A percentile compares a stretch with the other conserved stretches of the same genome.
Conservation (phyloP, 805 yeast genomes). For the Candida yuanshanica region DNA sequence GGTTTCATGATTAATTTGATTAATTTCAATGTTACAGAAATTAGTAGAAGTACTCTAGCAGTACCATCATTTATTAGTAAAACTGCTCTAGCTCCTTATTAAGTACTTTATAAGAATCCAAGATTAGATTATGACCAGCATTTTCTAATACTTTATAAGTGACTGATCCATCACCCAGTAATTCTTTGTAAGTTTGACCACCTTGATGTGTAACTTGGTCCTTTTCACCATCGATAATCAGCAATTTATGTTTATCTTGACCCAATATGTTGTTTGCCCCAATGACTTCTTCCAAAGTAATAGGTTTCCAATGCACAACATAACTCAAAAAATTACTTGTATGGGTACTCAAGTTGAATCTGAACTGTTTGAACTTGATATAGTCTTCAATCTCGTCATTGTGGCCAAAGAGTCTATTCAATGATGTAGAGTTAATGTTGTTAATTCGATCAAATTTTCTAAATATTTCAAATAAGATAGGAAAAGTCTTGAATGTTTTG, state of each 20-base stretch:
- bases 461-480: conserved; percentile 17
- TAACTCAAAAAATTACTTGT: conserved; percentile 19
- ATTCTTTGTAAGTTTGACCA: conserved; percentile 17
- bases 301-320: conserved; percentile 14
- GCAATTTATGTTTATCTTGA: conserved; percentile 2
- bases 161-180: conserved; percentile 12
- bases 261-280: conserved; percentile 6
- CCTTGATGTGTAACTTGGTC: conserved; percentile 21
- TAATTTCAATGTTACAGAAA: too few relatives aligned
- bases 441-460: conserved; percentile 22
- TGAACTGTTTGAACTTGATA: conserved; percentile 22
- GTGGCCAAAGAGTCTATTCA: conserved; percentile 15
- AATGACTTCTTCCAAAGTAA: conserved; percentile 12
- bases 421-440: conserved; percentile 17
- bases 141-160: conserved; percentile 13
- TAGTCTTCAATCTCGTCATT: conserved; percentile 10
- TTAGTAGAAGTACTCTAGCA: too few relatives aligned
- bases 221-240: conserved; percentile 19
- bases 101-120: conserved; percentile 15
- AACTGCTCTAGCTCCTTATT: conserved; percentile 8
- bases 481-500: conserved; percentile 1
- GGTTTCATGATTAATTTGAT: too few relatives aligned
- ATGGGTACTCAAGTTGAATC: conserved; percentile 20
- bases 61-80: not conserved
- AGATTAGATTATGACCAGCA: conserved; percentile 20